Evolutionary conservation across 495 filamentous ascomycete genomes (phyloP).

Genomic region (Glarea lozoyensis): DNA sequence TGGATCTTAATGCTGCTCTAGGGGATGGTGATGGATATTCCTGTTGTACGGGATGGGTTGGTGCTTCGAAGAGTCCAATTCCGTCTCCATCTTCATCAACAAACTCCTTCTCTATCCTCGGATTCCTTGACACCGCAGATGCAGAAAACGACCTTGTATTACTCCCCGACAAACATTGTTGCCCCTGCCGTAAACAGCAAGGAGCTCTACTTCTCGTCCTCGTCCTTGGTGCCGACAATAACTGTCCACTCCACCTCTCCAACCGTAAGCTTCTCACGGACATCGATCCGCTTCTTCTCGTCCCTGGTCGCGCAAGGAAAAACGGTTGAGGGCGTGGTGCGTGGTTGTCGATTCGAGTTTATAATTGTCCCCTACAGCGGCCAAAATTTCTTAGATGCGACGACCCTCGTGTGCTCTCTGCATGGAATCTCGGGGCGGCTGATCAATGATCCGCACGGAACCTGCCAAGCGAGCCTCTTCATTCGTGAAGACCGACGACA

Average conservation of each 20-base stretch:
- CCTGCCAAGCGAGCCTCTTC: constrained; percentile 11
- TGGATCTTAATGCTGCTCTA: constrained; percentile 58
- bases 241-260: constrained; percentile 62
- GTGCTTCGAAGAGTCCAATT: background rate
- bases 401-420: constrained; percentile 28
- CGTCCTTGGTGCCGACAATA: constrained; percentile 39
- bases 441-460: too few species aligned
- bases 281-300: constrained; percentile 84
- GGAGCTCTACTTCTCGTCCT: constrained; percentile 12
- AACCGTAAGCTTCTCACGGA: constrained; percentile 42
- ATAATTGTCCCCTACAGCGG: too few species aligned
- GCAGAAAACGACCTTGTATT: constrained; percentile 7
- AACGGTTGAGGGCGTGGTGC: constrained; percentile 17
- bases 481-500: constrained; percentile 17
- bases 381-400: constrained; percentile 22
- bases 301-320: constrained; percentile 23
- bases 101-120: background rate
- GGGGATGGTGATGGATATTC: constrained; percentile 55
- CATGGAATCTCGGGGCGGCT: constrained; percentile 14
- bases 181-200: constrained; percentile 37
- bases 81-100: constrained; percentile 19
- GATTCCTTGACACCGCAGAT: constrained; percentile 10
- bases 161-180: constrained; percentile 20
- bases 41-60: background rate
- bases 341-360: too few species aligned